Evolutionary conservation across 768 basidiomycete species (phyloP), one percentile per base, ranked within the genome.

Genomic region (Termitomyces sp.): DNA sequence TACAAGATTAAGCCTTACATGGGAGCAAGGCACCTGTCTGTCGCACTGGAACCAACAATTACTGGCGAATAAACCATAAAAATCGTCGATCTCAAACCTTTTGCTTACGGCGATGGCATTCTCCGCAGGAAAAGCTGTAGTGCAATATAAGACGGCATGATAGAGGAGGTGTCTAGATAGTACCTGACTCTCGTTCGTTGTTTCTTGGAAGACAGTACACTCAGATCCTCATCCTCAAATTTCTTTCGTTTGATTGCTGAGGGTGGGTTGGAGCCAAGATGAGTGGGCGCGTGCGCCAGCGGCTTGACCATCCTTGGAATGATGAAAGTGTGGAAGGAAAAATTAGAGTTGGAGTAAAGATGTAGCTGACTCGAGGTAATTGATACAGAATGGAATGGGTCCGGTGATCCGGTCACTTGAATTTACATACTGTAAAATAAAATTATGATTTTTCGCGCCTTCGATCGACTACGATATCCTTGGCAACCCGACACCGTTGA

Each of bases 101-200:
- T 72, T 94, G 91, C 68, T 94, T 94, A 59, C 91, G 77, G 21
- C 91, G 82, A 73, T 93, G 91, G 61, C 91, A 93, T 73, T 94
- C 91, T 17, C 88, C 88, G 56, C 90, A 91, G 9, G 89, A 91
- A 62, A 90, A 91, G 70, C 89, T 91, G 64, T 44, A 53, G 41
- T 23, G 3, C 17, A 28, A 19, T n/a, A 28, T 51, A 19, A 51
- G 50, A 51, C 7, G 8, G 3, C 50, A 40, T 51, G 11, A 51
- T 40, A 11, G 50, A 14, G 30, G 43, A 60, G n/a, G 51, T 44
- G 27, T 40, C 21, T 19, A 57, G 76, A 35, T 46, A 32, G 50
- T 67, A 86, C 89, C 89, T 91, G 61, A 91, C 89, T 73, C 89
- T 76, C 28, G 85, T 88, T 57, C 89, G 71, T 66, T 80, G 79